phyloP scores from a whole-genome alignment of 1,284 basidiomycete species.

The Chalciporus sp. region DNA sequence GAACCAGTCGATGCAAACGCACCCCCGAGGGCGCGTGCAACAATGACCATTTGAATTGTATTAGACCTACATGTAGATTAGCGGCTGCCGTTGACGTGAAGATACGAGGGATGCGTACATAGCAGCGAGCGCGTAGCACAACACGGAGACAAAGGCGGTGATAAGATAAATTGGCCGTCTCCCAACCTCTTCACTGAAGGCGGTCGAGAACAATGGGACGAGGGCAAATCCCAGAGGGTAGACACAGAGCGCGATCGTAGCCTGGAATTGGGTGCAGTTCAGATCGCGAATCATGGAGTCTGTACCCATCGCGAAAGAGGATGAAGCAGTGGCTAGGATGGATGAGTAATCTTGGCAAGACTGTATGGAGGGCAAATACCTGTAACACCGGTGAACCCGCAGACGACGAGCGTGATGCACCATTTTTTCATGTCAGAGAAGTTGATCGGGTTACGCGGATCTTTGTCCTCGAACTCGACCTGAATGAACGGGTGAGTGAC shows the following conservation, averaged over 20 bases:
- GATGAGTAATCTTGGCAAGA: background rate
- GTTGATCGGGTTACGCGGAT: conserved; percentile 24
- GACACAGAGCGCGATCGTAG: conserved; percentile 40
- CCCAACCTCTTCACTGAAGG: conserved; percentile 53
- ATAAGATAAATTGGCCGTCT: conserved; percentile 47
- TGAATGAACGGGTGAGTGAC: conserved; percentile 6
- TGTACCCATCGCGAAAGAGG: conserved; percentile 42
- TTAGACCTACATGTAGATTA: conserved; percentile 18
- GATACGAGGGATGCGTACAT: conserved; percentile 47
- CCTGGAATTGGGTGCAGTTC: conserved; percentile 35
- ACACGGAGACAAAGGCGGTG: conserved; percentile 44
- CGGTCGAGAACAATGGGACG: conserved; percentile 49
- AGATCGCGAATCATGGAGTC: conserved; percentile 46
- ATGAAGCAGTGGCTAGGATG: conserved; percentile 43
- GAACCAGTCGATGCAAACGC: conserved; percentile 51
- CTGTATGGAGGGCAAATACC: conserved; percentile 8
- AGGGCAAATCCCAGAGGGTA: conserved; percentile 50
- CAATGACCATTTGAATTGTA: conserved; percentile 28
- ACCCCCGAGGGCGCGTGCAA: conserved; percentile 28
- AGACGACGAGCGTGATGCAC: conserved; percentile 29
- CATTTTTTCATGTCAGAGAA: conserved; percentile 27
- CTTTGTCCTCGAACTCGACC: conserved; percentile 27
- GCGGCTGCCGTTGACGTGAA: background rate
- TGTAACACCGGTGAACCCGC: conserved; percentile 30
- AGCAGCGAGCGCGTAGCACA: conserved; percentile 46